phyloP scores from a whole-genome alignment of 2,329 filamentous ascomycete genomes.

The Triangularia setosa region DNA sequence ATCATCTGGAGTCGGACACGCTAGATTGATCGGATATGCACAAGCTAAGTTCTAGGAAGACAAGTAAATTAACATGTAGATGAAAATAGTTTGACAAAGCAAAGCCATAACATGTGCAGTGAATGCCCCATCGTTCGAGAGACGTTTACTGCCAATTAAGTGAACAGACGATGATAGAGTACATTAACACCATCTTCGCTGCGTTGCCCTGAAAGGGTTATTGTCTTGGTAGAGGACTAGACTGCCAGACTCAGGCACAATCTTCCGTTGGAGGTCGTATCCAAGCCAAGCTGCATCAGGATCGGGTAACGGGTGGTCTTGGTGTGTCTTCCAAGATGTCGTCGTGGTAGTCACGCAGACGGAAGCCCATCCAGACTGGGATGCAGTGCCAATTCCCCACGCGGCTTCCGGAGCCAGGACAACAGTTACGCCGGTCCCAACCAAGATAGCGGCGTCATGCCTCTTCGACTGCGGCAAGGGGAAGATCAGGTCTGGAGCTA shows the following conservation, averaged over 20 bases:
- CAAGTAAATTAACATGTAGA: conserved; percentile 3
- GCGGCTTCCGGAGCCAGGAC: neutral
- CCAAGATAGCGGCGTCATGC: neutral
- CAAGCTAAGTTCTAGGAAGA: neutral
- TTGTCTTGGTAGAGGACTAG: conserved; percentile 9
- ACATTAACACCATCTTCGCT: conserved; percentile 18
- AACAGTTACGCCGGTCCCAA: neutral
- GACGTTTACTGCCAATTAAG: conserved; percentile 11
- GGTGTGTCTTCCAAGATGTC: neutral
- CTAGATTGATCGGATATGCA: conserved; percentile 2
- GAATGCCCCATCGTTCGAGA: neutral
- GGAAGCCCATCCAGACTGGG: neutral
- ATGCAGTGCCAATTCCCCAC: neutral
- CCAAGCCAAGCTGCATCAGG: neutral
- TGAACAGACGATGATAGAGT: conserved; percentile 13
- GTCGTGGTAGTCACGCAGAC: neutral
- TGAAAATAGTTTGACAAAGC: conserved; percentile 5
- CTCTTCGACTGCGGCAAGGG: neutral
- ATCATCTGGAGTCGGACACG: neutral
- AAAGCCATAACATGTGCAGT: neutral
- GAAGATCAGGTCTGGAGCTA: neutral
- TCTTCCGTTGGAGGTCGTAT: neutral
- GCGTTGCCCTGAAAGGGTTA: conserved; percentile 5
- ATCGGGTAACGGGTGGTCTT: neutral
- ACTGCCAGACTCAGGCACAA: neutral